Conservation (phyloP, 441 rosid genomes). For the Mallotus japonicus region DNA sequence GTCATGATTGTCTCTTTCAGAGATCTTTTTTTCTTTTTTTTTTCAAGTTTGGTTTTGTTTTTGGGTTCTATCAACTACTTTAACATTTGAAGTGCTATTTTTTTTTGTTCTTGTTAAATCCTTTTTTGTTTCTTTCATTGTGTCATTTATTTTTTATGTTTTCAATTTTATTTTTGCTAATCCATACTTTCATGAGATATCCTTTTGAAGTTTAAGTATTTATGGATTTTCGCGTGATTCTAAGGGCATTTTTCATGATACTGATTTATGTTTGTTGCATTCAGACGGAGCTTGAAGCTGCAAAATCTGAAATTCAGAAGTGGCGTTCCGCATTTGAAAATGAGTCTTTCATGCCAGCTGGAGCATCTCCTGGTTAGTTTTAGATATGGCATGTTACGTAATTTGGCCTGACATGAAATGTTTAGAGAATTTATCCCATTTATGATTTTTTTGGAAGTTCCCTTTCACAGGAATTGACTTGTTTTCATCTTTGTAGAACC, state of each 20-base stretch:
- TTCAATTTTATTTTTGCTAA: neutral
- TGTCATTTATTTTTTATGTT: neutral
- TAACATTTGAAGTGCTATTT: neutral
- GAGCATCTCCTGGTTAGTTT: constrained; percentile 74
- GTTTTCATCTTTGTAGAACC: constrained; percentile 59
- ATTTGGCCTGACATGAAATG: neutral
- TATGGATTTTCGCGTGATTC: neutral
- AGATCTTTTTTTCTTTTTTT: neutral
- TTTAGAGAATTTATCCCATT: neutral
- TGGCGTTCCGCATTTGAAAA: constrained; percentile 87
- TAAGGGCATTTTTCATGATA: neutral
- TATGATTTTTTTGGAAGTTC: neutral
- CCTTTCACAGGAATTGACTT: constrained; percentile 18
- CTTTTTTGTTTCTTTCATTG: neutral
- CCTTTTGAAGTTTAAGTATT: neutral
- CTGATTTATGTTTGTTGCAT: constrained; percentile 8
- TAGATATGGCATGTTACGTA: constrained; percentile 11
- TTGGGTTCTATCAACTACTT: neutral
- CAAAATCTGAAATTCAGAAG: constrained; percentile 71
- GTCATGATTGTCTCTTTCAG: neutral
- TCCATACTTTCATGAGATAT: neutral
- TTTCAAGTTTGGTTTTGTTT: neutral
- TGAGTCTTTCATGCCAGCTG: constrained; percentile 62
- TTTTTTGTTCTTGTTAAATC: neutral
- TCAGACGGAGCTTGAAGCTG: constrained; percentile 76